phyloP scores from a whole-genome alignment of 331 rosid genomes.

The Malus hybrid region DNA sequence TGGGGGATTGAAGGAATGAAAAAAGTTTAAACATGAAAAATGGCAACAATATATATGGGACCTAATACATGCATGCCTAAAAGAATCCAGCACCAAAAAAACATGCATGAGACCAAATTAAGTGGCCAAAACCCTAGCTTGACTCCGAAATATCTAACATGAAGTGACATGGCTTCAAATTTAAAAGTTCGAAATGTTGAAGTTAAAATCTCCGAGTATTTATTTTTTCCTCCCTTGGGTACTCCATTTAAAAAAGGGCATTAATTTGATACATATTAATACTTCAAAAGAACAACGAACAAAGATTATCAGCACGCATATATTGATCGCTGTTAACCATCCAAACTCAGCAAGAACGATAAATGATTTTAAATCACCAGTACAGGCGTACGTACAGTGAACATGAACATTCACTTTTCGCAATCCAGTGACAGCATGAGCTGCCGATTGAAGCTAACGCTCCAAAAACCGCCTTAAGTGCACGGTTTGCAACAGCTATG shows the following conservation, averaged over 20 bases:
- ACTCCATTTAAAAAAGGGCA: no score
- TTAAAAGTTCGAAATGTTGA: no score
- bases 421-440: neutral
- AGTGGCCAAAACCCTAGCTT: neutral
- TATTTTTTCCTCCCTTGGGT: no score
- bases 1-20: no score
- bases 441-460: neutral
- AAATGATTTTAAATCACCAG: neutral
- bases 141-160: neutral
- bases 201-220: no score
- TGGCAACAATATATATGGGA: neutral
- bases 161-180: neutral
- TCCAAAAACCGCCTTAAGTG: neutral
- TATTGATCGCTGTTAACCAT: neutral
- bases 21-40: no score
- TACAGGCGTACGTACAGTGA: neutral
- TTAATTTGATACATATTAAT: no score
- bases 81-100: neutral
- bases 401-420: neutral
- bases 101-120: neutral
- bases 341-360: neutral
- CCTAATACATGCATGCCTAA: neutral
- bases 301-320: no score
- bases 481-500: neutral
- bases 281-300: no score